Conservation (phyloP, 1,284 basidiomycete genomes). For the Heimioporus retisporus region DNA sequence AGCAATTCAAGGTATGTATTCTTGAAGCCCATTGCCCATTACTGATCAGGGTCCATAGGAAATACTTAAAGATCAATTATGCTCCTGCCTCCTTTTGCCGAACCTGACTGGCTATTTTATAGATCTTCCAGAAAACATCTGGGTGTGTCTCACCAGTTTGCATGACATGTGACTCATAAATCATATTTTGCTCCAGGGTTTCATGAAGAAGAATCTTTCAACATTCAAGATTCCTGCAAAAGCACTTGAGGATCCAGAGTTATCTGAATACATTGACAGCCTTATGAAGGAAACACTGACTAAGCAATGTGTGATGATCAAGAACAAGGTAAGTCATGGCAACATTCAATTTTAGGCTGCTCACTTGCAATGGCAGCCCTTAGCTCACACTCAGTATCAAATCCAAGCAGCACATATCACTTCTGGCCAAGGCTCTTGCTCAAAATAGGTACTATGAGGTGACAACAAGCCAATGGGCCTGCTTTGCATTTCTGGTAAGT, state of each 20-base stretch:
- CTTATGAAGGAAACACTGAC: constrained; percentile 1
- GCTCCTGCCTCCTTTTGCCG: neutral
- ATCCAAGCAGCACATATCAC: neutral
- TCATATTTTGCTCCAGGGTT: neutral
- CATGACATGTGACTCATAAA: neutral
- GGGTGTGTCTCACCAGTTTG: neutral
- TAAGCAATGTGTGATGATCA: neutral
- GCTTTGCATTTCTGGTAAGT: neutral
- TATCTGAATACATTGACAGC: neutral
- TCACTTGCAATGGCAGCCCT: too few species aligned
- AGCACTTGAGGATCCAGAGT: neutral
- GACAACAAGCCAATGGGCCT: neutral
- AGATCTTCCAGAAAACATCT: neutral
- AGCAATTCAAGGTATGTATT: neutral
- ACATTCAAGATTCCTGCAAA: neutral
- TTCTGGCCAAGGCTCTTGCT: neutral
- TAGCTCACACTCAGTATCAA: constrained; percentile 4
- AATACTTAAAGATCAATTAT: neutral
- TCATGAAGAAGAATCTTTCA: neutral
- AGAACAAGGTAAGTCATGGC: neutral
- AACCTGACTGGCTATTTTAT: neutral
- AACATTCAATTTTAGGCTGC: too few species aligned
- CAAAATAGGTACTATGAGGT: neutral
- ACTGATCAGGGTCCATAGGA: neutral
- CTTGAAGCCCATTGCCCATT: neutral